Evolutionary conservation across 73 alveolate species (phyloP).

Genomic region (Uronychia setigera): DNA sequence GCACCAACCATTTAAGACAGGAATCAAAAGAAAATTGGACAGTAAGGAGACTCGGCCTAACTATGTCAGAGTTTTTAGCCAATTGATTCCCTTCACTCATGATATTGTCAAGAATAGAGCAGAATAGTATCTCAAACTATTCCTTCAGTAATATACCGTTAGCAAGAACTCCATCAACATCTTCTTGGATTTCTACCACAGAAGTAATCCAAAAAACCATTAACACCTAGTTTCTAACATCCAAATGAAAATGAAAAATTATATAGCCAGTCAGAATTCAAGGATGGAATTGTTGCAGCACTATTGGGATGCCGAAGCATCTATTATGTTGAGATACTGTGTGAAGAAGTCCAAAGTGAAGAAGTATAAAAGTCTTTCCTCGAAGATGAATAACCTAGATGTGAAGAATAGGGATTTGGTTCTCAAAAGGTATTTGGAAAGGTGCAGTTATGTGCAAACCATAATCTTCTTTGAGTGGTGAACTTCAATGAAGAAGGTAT

Average conservation of each 20-base stretch:
- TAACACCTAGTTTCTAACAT: background rate
- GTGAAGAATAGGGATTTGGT: background rate
- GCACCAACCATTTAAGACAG: background rate
- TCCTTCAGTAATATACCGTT: background rate
- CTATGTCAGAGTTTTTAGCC: background rate
- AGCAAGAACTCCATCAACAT: background rate
- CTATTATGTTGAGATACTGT: background rate
- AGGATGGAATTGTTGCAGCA: background rate
- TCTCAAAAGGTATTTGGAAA: background rate
- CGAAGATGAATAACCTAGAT: background rate
- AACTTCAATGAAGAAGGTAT: too few relatives aligned
- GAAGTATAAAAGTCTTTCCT: background rate
- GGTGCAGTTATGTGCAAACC: background rate
- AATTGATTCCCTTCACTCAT: background rate
- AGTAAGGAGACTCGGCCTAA: background rate
- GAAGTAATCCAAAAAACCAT: background rate
- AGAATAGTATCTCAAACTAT: background rate
- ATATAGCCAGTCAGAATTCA: background rate
- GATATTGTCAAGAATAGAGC: background rate
- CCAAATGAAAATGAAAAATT: background rate
- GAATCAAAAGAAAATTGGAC: background rate
- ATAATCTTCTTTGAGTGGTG: background rate
- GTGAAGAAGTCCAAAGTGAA: constrained; percentile 5
- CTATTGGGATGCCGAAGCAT: background rate
- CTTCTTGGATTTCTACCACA: background rate